Base-by-base conservation (phyloP, 2,329 filamentous ascomycete genomes). In the Sporothrix brasiliensis region DNA sequence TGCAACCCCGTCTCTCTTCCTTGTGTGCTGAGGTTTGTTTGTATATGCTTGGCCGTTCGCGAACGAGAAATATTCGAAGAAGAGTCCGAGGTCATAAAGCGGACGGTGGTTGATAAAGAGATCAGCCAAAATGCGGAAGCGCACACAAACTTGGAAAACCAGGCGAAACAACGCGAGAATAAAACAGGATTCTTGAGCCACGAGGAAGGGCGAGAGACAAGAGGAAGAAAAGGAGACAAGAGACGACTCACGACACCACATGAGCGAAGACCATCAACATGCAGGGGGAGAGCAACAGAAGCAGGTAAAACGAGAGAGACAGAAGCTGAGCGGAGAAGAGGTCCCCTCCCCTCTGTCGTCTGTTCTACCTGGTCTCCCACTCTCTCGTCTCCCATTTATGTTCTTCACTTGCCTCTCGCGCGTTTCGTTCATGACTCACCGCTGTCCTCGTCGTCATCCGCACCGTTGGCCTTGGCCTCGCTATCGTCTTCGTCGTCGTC, bases 391-490 rank as follows among this genome's bases (percentile, higher is more conserved):
- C 49, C 34, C 34, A 9, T 39, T 24, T 24, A 44, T 52, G 10
- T 47, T 49, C n/a, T 4, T 50, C 13, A 16, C 47, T 63, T 47
- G 27, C 39, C n/a, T 52, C 47, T 30, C 47, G 24, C 47, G 63
- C 63, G 27, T 19, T 34, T 56, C 52, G 34, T 53, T 70, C 61
- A 60, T 67, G 60, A 65, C 49, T 69, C 68, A 49, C 68, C 39
- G 9, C 27, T 50, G 21, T 69, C 68, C 34, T 68, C 68, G 14
- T 71, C 61, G 53, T 72, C 69, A 30, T 68, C 71, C 9, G 54
- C 54, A 16, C 70, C 70, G 49, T 71, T 71, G 30, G 67, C 67
- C 10, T 70, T 65, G 21, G 66, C 65, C 7, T 70, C 69, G 66
- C 54, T 53, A 24, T 68, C 67, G 21, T 69, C 71, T 10, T 69